These are phyloP conservation scores for Xylaria sp. DNA, from an alignment of 2,329 filamentous ascomycete genomes.

Conservation along the genomic window DNA sequence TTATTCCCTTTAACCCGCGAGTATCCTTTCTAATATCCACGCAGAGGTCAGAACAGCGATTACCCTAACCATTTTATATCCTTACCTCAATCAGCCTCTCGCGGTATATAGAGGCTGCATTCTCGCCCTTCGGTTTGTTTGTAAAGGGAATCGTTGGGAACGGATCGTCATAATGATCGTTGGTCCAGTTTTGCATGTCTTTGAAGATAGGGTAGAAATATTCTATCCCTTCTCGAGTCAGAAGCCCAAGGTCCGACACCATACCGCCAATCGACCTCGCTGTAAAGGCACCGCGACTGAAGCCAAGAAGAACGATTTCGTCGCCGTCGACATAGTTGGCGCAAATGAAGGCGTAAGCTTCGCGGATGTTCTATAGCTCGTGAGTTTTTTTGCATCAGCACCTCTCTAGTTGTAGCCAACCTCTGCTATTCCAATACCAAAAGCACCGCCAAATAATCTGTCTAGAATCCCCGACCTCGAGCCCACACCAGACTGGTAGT, in stretches of 20 bases:
- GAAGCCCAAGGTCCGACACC: conserved; percentile 61
- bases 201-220: conserved; percentile 66
- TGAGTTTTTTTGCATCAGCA: conserved; percentile 30
- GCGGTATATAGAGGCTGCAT: conserved; percentile 57
- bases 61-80: neutral
- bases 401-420: conserved; percentile 46
- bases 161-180: conserved; percentile 56
- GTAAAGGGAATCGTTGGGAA: conserved; percentile 60
- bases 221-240: conserved; percentile 64
- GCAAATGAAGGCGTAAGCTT: conserved; percentile 71
- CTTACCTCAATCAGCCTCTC: conserved; percentile 55
- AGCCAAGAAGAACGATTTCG: conserved; percentile 66
- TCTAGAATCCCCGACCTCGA: conserved; percentile 62
- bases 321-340: conserved; percentile 69
- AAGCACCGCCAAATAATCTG: conserved; percentile 63
- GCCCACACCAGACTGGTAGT: conserved; percentile 70
- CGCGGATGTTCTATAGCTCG: conserved; percentile 59
- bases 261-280: conserved; percentile 66
- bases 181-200: conserved; percentile 65
- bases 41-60: conserved; percentile 21
- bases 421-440: conserved; percentile 65
- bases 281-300: conserved; percentile 68
- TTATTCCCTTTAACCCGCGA: conserved; percentile 56
- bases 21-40: conserved; percentile 43
- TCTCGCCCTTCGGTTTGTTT: conserved; percentile 59